phyloP scores from a whole-genome alignment of 139 green algal species.

The Chlamydomonas schloesseri region DNA sequence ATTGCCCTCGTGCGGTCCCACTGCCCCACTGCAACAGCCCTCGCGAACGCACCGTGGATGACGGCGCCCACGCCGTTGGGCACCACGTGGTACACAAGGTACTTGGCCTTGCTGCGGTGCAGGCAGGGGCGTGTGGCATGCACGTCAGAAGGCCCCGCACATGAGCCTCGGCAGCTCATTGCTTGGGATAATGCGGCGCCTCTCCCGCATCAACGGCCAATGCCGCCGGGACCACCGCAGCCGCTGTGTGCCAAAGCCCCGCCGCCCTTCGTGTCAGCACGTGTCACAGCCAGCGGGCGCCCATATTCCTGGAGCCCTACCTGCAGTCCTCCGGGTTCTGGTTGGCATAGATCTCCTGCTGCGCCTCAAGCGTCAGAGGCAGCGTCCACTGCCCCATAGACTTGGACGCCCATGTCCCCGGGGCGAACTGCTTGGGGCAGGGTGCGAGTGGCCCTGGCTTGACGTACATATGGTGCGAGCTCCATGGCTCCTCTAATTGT shows the following conservation, averaged over 20 bases:
- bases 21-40: no score
- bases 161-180: no score
- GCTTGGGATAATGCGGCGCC: no score
- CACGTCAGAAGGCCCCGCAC: no score
- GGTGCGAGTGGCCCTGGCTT: neutral
- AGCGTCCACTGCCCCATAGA: constrained; percentile 16
- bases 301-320: no score
- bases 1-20: no score
- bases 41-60: neutral
- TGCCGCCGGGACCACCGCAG: no score
- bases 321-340: constrained; percentile 30
- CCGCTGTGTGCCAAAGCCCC: no score
- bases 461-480: constrained; percentile 8
- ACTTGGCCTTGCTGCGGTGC: constrained; percentile 26
- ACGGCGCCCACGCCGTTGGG: constrained; percentile 30
- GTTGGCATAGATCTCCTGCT: constrained; percentile 30
- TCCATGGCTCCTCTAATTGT: constrained; percentile 11
- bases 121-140: no score
- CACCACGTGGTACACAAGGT: constrained; percentile 1
- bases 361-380: constrained; percentile 5
- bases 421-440: constrained; percentile 1
- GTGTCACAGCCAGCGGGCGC: no score
- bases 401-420: constrained; percentile 1
- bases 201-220: no score
- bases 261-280: no score